phyloP scores from a whole-genome alignment of 345 rosid genomes.

The Pistacia atlantica region DNA sequence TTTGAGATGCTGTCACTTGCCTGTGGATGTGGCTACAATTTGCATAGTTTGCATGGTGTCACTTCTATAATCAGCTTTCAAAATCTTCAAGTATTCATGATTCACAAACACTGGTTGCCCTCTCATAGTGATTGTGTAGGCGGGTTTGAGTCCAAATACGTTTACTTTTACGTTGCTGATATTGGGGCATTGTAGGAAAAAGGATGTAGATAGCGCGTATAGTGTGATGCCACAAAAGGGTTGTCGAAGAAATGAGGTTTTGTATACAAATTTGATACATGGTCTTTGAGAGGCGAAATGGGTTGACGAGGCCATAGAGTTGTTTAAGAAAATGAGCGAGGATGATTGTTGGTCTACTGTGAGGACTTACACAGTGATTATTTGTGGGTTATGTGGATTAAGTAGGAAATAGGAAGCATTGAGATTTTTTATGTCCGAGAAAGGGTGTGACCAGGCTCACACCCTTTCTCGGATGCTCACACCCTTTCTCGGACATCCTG shows the following conservation, averaged over 20 bases:
- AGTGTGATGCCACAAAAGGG: conserved; percentile 61
- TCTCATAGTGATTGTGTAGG: conserved; percentile 14
- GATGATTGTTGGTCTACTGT: conserved; percentile 69
- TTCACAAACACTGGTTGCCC: no score
- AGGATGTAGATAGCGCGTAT: conserved; percentile 45
- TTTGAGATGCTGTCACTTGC: conserved; percentile 14
- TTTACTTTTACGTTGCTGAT: conserved; percentile 73
- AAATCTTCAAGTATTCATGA: not conserved
- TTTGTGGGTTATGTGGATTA: conserved; percentile 54
- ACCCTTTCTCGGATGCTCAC: no score
- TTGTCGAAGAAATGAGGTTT: conserved; percentile 71
- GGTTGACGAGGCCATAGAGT: conserved; percentile 65
- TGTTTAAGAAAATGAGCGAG: conserved; percentile 63
- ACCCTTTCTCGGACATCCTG: conserved; percentile 67
- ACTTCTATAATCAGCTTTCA: not conserved
- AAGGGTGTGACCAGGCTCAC: conserved; percentile 74
- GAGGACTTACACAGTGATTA: conserved; percentile 73
- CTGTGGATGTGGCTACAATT: not conserved
- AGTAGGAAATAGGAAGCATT: conserved; percentile 63
- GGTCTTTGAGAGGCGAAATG: conserved; percentile 71
- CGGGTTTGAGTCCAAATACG: conserved; percentile 61
- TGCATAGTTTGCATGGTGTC: not conserved
- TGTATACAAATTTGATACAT: conserved; percentile 73
- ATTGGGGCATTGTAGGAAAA: conserved; percentile 65
- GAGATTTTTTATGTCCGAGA: conserved; percentile 58